phyloP scores from a whole-genome alignment of 257 asterid species.

The Capsicum chinense region DNA sequence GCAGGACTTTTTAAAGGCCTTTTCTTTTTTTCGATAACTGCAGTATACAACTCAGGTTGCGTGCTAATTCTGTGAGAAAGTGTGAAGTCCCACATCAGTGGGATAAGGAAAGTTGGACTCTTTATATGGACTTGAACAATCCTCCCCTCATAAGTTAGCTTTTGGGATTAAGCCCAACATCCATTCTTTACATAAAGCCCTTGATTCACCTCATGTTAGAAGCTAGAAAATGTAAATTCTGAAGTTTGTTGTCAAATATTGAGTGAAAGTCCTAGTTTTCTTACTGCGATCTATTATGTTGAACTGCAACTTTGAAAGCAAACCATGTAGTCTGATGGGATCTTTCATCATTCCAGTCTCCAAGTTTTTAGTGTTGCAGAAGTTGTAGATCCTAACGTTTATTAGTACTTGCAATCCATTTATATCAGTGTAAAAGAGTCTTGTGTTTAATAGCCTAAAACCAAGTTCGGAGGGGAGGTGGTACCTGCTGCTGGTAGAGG shows the following conservation, averaged over 20 bases:
- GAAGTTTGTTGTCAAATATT: conserved; percentile 12
- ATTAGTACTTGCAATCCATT: not conserved
- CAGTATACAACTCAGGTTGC: not conserved
- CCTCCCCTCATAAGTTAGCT: no score
- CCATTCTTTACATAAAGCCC: not conserved
- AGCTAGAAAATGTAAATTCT: not conserved
- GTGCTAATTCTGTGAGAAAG: not conserved
- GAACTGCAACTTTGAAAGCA: not conserved
- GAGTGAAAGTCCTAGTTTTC: not conserved
- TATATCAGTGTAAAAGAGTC: not conserved
- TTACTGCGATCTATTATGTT: not conserved
- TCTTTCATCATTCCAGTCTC: not conserved
- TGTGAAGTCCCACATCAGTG: no score
- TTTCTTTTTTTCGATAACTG: not conserved
- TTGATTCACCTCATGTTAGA: not conserved
- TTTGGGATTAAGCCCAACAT: no score
- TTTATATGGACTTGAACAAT: no score
- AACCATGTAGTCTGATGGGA: not conserved
- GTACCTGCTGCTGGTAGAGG: no score
- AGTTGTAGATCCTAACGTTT: not conserved
- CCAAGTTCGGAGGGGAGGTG: not conserved
- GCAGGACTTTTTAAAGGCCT: not conserved
- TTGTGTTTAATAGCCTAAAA: not conserved
- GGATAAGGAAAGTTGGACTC: no score
- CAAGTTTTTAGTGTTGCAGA: conserved; percentile 3